A percentile compares a stretch with the other conserved stretches of the same genome.
These are phyloP conservation scores for Fusarium beomiforme DNA, from an alignment of 2,329 filamentous ascomycete genomes.

Conservation along the genomic window DNA sequence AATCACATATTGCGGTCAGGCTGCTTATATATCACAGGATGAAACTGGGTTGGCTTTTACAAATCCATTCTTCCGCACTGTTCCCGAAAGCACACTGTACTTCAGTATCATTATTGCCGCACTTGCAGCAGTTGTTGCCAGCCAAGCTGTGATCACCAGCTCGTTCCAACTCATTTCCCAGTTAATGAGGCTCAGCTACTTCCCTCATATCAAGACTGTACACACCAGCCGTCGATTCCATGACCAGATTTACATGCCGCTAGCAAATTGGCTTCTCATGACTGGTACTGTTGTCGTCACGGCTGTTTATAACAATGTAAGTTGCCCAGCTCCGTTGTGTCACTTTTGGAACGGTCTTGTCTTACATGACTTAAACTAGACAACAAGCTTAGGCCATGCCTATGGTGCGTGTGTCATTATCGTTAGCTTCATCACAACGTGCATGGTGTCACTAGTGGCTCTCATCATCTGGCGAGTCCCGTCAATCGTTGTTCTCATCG, in stretches of 20 bases:
- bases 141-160: slow-evolving; percentile 81
- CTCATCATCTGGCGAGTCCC: slow-evolving; percentile 77
- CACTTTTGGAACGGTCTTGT: neutral
- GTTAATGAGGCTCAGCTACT: slow-evolving; percentile 77
- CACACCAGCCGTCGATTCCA: slow-evolving; percentile 77
- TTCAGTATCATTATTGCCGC: slow-evolving; percentile 75
- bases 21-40: slow-evolving; percentile 72
- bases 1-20: slow-evolving; percentile 76
- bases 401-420: slow-evolving; percentile 85
- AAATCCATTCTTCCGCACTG: slow-evolving; percentile 79
- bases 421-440: slow-evolving; percentile 81
- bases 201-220: slow-evolving; percentile 78
- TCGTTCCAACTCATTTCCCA: slow-evolving; percentile 77
- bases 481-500: slow-evolving; percentile 66
- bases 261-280: slow-evolving; percentile 82
- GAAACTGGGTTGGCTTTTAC: slow-evolving; percentile 56
- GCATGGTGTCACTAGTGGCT: slow-evolving; percentile 76
- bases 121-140: slow-evolving; percentile 77
- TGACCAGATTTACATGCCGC: slow-evolving; percentile 79
- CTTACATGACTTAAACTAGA: slow-evolving; percentile 47
- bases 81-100: slow-evolving; percentile 74
- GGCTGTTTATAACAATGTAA: slow-evolving; percentile 75
- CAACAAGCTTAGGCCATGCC: slow-evolving; percentile 75
- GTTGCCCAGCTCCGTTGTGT: slow-evolving; percentile 25
- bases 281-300: slow-evolving; percentile 79